phyloP scores from a whole-genome alignment of 129 eudicot species.

The Solidago caesia region DNA sequence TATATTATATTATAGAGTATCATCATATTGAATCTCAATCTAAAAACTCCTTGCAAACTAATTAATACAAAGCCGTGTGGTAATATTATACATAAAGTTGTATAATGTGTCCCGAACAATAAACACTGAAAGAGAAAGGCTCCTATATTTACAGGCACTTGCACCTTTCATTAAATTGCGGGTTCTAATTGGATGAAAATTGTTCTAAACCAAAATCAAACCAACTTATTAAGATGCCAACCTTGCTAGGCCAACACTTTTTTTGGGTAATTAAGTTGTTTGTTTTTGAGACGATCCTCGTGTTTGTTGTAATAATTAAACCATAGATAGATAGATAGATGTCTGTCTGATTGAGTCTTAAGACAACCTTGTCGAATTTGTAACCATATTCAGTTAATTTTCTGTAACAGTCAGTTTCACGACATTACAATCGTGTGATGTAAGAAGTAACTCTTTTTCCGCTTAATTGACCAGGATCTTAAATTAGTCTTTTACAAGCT shows the following conservation, averaged over 20 bases:
- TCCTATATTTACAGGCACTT: slow-evolving; percentile 15
- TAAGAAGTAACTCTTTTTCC: neutral
- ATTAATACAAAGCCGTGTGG: neutral
- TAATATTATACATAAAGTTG: too few relatives aligned
- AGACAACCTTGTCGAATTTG: too few relatives aligned
- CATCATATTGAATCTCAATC: too few relatives aligned
- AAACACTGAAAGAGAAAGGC: slow-evolving; percentile 4
- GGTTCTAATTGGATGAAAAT: slow-evolving; percentile 2
- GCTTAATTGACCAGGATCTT: slow-evolving; percentile 4
- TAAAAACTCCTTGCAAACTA: neutral
- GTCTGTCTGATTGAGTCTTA: too few relatives aligned
- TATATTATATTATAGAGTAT: too few relatives aligned
- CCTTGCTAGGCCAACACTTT: too few relatives aligned
- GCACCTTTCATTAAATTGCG: slow-evolving; percentile 20
- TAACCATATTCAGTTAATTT: too few relatives aligned
- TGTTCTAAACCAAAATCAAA: neutral
- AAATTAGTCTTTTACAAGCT: neutral
- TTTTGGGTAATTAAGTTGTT: too few relatives aligned
- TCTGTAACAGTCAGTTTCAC: too few relatives aligned
- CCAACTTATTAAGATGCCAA: neutral
- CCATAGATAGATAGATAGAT: too few relatives aligned
- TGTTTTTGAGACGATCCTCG: too few relatives aligned
- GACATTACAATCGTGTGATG: neutral
- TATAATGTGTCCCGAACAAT: neutral
- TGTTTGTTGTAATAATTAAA: too few relatives aligned